Evolutionary conservation across 2,329 filamentous ascomycete species (phyloP), one percentile per base, ranked within the genome.

Genomic region (Colletotrichum liaoningense): DNA sequence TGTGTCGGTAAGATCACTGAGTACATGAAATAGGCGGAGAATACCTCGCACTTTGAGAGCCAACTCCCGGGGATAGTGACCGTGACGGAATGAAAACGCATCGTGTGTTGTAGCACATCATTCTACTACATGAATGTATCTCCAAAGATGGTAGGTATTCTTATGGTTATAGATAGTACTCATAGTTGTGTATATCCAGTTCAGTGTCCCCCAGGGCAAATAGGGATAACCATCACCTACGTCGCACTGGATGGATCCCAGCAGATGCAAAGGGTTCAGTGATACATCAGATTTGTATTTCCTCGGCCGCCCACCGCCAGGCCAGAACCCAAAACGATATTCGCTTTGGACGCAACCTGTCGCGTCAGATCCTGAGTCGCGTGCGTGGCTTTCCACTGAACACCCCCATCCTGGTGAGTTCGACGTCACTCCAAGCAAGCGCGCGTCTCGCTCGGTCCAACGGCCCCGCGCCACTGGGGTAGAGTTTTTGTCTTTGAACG

Each of bases 381-480:
- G 46, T 42, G 38, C 38, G 38, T 11, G 9, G n/a, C 33, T 12
- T 12, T 28, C 19, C 42, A 5, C 19, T 22, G 62, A 22, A 12
- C 33, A 35, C 1, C 33, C 33, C 33, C 26, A 19, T 14, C 1
- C 16, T 30, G 6, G n/a, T 6, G 14, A 63, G 42, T 7, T 46
- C 28, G 62, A 28, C 38, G 16, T n/a, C 38, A 59, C 38, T 24
- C 22, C 54, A 8, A 16, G 28, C 35, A 66, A 24, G 42, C 55
- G 68, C 68, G 68, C 68, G 55, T 33, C n/a, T 55, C 46, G 24
- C 56, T 54, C 38, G 22, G 12, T 52, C 59, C 42, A 54, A 24
- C 30, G 5, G 12, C 24, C 26, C 22, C 14, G 28, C 8, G 8
- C 19, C 42, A 49, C 42, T 19, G 8, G 19, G 3, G 42, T 49